phyloP scores from a whole-genome alignment of 2,329 filamentous ascomycete species.

The Aschersonia sp. region DNA sequence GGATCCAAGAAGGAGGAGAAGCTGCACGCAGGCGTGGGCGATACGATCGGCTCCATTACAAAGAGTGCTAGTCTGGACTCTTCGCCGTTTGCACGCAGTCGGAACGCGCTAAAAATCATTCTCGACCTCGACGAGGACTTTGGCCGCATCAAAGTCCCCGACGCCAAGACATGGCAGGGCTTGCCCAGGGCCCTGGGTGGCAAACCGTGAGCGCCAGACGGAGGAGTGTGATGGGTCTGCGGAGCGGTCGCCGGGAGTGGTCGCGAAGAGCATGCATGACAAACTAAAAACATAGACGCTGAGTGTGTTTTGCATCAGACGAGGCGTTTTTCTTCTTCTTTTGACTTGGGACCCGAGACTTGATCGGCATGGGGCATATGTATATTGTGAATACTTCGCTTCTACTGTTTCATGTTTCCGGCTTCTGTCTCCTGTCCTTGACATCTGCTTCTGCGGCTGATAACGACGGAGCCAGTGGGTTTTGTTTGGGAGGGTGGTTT shows the following conservation, averaged over 20 bases:
- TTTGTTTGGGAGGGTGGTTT: too few relatives aligned
- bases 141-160: constrained; percentile 53
- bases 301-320: constrained; percentile 6
- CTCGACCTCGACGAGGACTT: constrained; percentile 90
- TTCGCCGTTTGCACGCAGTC: constrained; percentile 45
- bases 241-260: too few relatives aligned
- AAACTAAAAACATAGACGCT: neutral
- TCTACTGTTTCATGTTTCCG: too few relatives aligned
- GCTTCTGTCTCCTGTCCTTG: too few relatives aligned
- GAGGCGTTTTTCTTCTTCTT: constrained; percentile 5
- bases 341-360: too few relatives aligned
- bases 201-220: constrained; percentile 9
- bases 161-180: constrained; percentile 36
- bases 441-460: too few relatives aligned
- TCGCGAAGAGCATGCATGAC: neutral
- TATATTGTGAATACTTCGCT: too few relatives aligned
- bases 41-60: constrained; percentile 37
- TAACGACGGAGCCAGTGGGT: too few relatives aligned
- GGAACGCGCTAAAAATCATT: constrained; percentile 91
- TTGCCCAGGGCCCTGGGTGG: constrained; percentile 35
- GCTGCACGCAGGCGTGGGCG: constrained; percentile 43
- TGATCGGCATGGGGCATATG: too few relatives aligned
- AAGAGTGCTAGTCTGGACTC: constrained; percentile 18
- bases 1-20: constrained; percentile 40
- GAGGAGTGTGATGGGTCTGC: neutral